These are phyloP conservation scores for Tylopilus felleus DNA, from an alignment of 768 basidiomycete genomes.

Conservation along the genomic window DNA sequence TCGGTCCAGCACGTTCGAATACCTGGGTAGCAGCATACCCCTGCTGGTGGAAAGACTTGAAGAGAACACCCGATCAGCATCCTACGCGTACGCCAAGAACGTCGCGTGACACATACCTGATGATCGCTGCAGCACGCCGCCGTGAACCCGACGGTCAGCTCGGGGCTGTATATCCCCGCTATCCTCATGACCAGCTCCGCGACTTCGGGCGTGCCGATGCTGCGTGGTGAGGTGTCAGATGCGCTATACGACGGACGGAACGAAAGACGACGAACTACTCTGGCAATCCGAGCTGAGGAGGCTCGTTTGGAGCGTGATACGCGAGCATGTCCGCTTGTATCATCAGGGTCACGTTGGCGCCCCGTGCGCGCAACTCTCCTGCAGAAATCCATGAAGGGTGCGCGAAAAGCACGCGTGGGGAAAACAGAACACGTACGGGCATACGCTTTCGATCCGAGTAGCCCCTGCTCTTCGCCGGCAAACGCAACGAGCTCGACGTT, in stretches of 20 bases:
- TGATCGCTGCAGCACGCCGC: conserved; percentile 91
- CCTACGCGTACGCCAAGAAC: background rate
- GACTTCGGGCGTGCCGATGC: conserved; percentile 77
- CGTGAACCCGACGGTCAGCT: conserved; percentile 67
- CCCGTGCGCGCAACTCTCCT: conserved; percentile 56
- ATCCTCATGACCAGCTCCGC: conserved; percentile 72
- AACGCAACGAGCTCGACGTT: conserved; percentile 82
- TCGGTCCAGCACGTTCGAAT: conserved; percentile 81
- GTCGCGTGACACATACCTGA: conserved; percentile 44
- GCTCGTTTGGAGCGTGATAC: conserved; percentile 76
- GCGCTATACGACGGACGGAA: background rate
- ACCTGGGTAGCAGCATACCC: conserved; percentile 87
- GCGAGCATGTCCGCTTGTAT: conserved; percentile 93
- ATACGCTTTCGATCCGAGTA: conserved; percentile 75
- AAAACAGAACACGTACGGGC: conserved; percentile 53
- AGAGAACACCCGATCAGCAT: background rate
- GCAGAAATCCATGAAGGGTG: background rate
- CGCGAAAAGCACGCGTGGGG: background rate
- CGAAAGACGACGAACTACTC: conserved; percentile 44
- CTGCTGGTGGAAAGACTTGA: conserved; percentile 71
- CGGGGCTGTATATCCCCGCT: conserved; percentile 77
- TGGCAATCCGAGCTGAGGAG: conserved; percentile 80
- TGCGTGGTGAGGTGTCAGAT: conserved; percentile 26
- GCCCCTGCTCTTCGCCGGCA: conserved; percentile 90
- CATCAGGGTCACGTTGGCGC: conserved; percentile 75